Conservation (phyloP, 1,284 basidiomycete species). For the Naganishia sp. region DNA sequence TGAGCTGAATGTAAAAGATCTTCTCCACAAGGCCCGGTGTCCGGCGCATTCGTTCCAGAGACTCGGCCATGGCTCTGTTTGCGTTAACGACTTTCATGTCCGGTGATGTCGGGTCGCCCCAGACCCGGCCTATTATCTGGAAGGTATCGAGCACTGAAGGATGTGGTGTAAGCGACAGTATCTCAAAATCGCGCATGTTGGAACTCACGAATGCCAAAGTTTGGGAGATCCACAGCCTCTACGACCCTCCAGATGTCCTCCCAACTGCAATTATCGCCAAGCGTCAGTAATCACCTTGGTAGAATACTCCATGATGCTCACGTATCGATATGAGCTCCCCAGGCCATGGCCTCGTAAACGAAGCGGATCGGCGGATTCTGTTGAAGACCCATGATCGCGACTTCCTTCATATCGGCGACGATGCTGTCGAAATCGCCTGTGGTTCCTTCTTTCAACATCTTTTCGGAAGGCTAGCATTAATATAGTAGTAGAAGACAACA, state of each 20-base stretch:
- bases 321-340: conserved; percentile 27
- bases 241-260: conserved; percentile 35
- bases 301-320: not conserved
- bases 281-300: not conserved
- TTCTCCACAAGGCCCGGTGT: conserved; percentile 30
- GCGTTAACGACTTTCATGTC: conserved; percentile 18
- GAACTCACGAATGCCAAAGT: conserved; percentile 32
- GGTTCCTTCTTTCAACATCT: conserved; percentile 25
- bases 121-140: conserved; percentile 21
- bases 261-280: conserved; percentile 2
- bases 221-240: conserved; percentile 31
- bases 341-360: conserved; percentile 28
- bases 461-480: not conserved
- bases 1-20: conserved; percentile 34
- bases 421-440: conserved; percentile 25
- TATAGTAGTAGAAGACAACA: not conserved
- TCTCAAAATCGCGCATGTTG: not conserved
- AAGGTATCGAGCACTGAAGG: conserved; percentile 14
- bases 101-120: conserved; percentile 18
- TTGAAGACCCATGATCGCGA: conserved; percentile 14
- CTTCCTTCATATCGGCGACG: conserved; percentile 26
- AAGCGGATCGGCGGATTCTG: conserved; percentile 23
- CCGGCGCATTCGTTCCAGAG: conserved; percentile 22
- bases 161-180: not conserved
- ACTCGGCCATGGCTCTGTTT: conserved; percentile 19